Evolutionary conservation across 352 stramenopile species (phyloP), one percentile per base, ranked within the genome.

Genomic region (Globisporangium megalacanthum): DNA sequence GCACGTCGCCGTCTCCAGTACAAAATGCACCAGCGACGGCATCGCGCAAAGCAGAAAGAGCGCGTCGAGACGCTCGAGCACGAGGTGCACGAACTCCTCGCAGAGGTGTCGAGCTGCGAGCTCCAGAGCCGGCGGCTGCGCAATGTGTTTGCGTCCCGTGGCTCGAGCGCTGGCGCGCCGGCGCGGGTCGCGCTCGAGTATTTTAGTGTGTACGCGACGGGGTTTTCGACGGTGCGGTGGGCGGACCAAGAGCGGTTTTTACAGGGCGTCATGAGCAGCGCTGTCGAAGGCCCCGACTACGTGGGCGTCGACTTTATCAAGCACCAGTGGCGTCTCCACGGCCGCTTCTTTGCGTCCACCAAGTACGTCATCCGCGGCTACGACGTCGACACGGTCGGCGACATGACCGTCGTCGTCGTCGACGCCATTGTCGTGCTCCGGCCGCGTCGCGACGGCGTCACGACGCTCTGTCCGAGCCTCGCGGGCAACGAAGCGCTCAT

Each of bases 1-100:
- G 56, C 73, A 20, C 68, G 72, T 4, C 56, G 70, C 29, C 70
- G 77, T 7, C 64, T 77, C 46, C 80, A 88, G 59, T 87, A 87
- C 65, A 86, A 85, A 37, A 72, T 82, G 56, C 77, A 88, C 57
- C 78, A 91, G 58, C 77, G 73, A 2, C 77, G 68, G 55, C 81
- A 89, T 55, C 75, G 78, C 20, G 78, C 77, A 48, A 83, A 86
- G 66, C 74, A 86, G 53, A 87, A 88, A 49, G 58, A 72, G 50
- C 77, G 77, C 59, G 59, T 65, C 39, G 35, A 72, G 31, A 63
- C 52, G 52, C 71, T 86, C 11, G 69, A 70, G 20, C 55, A 75
- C 14, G 66, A 87, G 11, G 69, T 84, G 19, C 46, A 72, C 41
- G 52, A 44, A n/a, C 54, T 90, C 7, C 37, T 71, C 22, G 58